These are phyloP conservation scores for Acanthamoeba triangularis DNA, from an alignment of 208 protist species.

Conservation along the genomic window DNA sequence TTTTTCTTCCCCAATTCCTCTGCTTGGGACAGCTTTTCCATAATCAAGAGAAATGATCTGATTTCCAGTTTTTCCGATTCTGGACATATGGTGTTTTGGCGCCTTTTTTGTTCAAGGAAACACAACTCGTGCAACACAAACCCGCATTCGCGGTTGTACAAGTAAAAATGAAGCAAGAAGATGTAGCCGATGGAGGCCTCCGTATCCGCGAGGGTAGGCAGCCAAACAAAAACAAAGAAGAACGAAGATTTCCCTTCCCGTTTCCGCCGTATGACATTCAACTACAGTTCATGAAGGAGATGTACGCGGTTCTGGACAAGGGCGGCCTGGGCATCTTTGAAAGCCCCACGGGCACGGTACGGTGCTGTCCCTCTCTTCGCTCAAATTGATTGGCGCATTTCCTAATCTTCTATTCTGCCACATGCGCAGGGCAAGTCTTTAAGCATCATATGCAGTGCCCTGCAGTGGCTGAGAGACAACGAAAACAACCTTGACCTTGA, in stretches of 20 bases:
- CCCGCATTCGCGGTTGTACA: too few relatives aligned
- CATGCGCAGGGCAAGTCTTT: slow-evolving; percentile 94
- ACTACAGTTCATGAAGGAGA: slow-evolving; percentile 85
- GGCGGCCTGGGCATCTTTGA: slow-evolving; percentile 95
- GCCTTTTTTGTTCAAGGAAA: too few relatives aligned
- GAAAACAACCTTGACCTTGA: slow-evolving; percentile 66
- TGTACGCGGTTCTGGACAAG: slow-evolving; percentile 85
- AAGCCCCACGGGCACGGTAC: slow-evolving; percentile 95
- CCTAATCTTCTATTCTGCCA: background rate
- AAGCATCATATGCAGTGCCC: slow-evolving; percentile 93
- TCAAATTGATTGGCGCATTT: background rate
- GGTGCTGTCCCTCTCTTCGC: background rate
- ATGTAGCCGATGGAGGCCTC: too few relatives aligned
- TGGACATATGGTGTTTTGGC: too few relatives aligned
- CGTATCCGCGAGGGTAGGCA: too few relatives aligned
- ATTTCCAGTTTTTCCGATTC: too few relatives aligned
- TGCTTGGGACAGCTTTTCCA: too few relatives aligned
- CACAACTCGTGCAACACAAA: too few relatives aligned
- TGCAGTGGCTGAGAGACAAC: slow-evolving; percentile 88
- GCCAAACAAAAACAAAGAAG: too few relatives aligned
- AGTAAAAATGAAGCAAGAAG: too few relatives aligned
- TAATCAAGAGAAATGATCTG: too few relatives aligned
- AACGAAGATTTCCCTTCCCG: slow-evolving; percentile 86
- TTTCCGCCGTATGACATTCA: slow-evolving; percentile 90
- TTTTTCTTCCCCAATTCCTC: too few relatives aligned